These are phyloP conservation scores for Skeletonema marinoi DNA, from an alignment of 108 stramenopile genomes.

Conservation along the genomic window DNA sequence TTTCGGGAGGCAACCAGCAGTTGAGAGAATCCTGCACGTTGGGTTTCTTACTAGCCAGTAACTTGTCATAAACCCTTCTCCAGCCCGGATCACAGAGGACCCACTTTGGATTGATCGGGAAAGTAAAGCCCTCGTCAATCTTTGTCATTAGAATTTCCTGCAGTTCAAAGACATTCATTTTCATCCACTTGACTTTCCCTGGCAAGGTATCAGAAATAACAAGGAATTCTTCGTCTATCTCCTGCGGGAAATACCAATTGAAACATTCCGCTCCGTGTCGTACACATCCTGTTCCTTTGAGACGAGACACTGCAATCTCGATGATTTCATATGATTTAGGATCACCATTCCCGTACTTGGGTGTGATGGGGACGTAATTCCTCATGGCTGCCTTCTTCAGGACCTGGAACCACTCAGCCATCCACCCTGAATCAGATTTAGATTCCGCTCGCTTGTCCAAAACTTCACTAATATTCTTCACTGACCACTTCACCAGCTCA, in stretches of 20 bases:
- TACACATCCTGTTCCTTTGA: conserved; percentile 52
- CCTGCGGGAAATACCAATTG: conserved; percentile 67
- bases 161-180: conserved; percentile 46
- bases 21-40: conserved; percentile 56
- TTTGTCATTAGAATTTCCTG: conserved; percentile 51
- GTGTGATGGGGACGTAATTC: conserved; percentile 51
- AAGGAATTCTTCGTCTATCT: conserved; percentile 62
- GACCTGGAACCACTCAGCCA: conserved; percentile 52
- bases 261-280: conserved; percentile 74
- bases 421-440: conserved; percentile 39
- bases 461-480: conserved; percentile 43
- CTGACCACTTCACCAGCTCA: conserved; percentile 48
- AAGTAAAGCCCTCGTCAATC: conserved; percentile 61
- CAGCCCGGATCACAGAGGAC: conserved; percentile 76
- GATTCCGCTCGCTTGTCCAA: conserved; percentile 26
- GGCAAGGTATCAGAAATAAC: conserved; percentile 57
- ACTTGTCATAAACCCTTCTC: conserved; percentile 66
- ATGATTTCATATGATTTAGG: conserved; percentile 56
- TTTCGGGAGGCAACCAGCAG: conserved; percentile 61
- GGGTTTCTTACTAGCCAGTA: conserved; percentile 47
- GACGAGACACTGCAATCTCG: conserved; percentile 45
- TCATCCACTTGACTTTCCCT: conserved; percentile 46
- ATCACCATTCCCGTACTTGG: conserved; percentile 62
- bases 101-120: conserved; percentile 69
- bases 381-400: conserved; percentile 41